phyloP scores from a whole-genome alignment of 306 rosid species.

The Rosa lucieae region DNA sequence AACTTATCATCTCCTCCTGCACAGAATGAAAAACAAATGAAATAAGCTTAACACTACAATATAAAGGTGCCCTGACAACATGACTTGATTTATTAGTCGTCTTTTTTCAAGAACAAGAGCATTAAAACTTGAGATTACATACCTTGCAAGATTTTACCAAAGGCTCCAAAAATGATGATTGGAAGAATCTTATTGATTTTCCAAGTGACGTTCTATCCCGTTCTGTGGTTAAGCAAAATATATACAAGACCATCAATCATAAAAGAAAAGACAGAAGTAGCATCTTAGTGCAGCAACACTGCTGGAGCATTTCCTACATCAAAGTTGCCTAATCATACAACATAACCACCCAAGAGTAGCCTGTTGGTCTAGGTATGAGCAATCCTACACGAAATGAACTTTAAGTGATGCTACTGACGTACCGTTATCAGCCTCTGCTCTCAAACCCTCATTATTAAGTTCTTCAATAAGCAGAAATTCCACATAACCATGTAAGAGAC shows the following conservation, averaged over 20 bases:
- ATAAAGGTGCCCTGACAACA: not conserved
- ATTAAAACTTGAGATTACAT: not conserved
- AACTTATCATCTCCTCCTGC: constrained; percentile 66
- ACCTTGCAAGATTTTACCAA: constrained; percentile 75
- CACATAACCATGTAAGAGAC: constrained; percentile 13
- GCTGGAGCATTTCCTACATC: not conserved
- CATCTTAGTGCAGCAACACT: not conserved
- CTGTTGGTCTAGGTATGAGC: not conserved
- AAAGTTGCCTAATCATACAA: not conserved
- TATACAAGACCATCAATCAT: constrained; percentile 14
- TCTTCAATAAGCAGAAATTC: constrained; percentile 69
- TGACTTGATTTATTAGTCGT: constrained; percentile 1
- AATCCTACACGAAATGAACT: not conserved
- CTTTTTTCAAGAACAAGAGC: not conserved
- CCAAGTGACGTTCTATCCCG: constrained; percentile 67
- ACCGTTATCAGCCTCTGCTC: constrained; percentile 63
- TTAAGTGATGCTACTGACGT: constrained; percentile 12
- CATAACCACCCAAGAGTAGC: not conserved
- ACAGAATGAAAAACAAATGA: not conserved
- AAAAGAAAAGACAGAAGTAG: not conserved
- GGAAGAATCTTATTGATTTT: constrained; percentile 55
- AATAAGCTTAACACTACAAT: not conserved
- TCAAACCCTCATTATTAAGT: constrained; percentile 50
- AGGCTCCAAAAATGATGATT: constrained; percentile 73
- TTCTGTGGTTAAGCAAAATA: constrained; percentile 39